phyloP scores from a whole-genome alignment of 2,329 filamentous ascomycete genomes.

The Penicillium sp. region DNA sequence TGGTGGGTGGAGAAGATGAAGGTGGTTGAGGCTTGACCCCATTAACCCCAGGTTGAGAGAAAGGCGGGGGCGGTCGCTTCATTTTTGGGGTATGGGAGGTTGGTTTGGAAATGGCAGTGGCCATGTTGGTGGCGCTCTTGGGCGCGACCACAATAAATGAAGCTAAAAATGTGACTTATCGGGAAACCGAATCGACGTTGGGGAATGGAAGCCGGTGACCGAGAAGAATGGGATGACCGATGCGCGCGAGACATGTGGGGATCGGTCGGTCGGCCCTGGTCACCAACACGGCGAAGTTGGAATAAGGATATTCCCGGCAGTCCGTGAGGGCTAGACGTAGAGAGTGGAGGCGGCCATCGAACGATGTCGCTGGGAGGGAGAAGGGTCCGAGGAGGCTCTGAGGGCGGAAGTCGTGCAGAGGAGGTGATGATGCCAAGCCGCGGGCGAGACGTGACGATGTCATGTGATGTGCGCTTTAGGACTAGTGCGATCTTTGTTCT shows the following conservation, averaged over 20 bases:
- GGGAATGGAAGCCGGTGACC: slow-evolving; percentile 32
- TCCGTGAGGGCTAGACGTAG: slow-evolving; percentile 22
- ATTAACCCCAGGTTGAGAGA: slow-evolving; percentile 63
- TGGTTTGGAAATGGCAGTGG: slow-evolving; percentile 47
- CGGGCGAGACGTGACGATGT: slow-evolving; percentile 29
- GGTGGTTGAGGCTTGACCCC: slow-evolving; percentile 59
- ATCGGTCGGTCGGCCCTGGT: slow-evolving; percentile 36
- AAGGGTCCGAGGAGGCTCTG: slow-evolving; percentile 22
- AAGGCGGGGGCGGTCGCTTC: slow-evolving; percentile 67
- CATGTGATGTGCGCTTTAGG: slow-evolving; percentile 4
- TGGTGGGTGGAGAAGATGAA: slow-evolving; percentile 57
- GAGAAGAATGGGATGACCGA: slow-evolving; percentile 42
- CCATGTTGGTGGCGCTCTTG: slow-evolving; percentile 35
- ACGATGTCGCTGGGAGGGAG: slow-evolving; percentile 23
- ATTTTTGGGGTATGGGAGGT: slow-evolving; percentile 57
- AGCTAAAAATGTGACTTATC: slow-evolving; percentile 26
- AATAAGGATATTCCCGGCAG: slow-evolving; percentile 18
- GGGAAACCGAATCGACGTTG: slow-evolving; percentile 25
- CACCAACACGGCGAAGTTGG: slow-evolving; percentile 29
- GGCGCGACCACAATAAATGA: slow-evolving; percentile 21
- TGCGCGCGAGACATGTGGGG: slow-evolving; percentile 49
- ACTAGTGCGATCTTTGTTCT: not conserved
- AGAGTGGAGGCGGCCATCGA: slow-evolving; percentile 26
- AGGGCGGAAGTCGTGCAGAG: slow-evolving; percentile 30
- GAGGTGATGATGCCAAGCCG: slow-evolving; percentile 44